Conservation (phyloP, 2,329 filamentous ascomycete species). For the Apiospora pterosperma region DNA sequence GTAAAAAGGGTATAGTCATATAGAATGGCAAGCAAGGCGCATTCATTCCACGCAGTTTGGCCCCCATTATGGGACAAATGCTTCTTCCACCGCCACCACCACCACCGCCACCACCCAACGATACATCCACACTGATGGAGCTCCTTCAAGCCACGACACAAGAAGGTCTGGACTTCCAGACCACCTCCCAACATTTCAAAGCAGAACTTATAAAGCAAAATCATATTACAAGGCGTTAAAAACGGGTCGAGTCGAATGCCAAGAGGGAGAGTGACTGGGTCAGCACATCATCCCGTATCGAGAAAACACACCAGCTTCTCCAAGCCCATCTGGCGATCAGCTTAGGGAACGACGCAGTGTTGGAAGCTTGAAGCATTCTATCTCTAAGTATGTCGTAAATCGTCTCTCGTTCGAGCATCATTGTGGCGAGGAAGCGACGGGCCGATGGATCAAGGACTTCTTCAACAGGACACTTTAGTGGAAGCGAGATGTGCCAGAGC, state of each 20-base stretch:
- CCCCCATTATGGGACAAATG: background rate
- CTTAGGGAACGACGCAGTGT: background rate
- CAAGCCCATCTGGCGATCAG: background rate
- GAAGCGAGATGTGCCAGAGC: conserved; percentile 26
- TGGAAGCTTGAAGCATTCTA: conserved; percentile 20
- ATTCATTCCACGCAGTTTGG: background rate
- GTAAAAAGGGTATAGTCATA: conserved; percentile 24
- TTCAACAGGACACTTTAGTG: conserved; percentile 17
- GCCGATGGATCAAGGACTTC: background rate
- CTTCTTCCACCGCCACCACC: background rate
- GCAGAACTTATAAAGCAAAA: conserved; percentile 15
- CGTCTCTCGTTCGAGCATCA: conserved; percentile 29
- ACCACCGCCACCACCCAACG: conserved; percentile 12
- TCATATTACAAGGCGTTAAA: conserved; percentile 31
- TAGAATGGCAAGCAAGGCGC: conserved; percentile 1
- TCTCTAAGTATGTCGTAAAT: conserved; percentile 33
- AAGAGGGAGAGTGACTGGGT: background rate
- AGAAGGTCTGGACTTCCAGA: conserved; percentile 3
- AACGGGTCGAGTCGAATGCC: conserved; percentile 6
- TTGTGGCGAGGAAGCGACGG: conserved; percentile 10
- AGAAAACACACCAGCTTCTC: background rate
- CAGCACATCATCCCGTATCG: background rate
- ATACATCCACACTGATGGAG: conserved; percentile 10
- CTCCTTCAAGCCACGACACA: conserved; percentile 11
- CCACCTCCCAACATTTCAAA: conserved; percentile 16